Percentiles rank a stretch among this genome's conserved stretches.
Evolutionary conservation across 2,329 filamentous ascomycete genomes (phyloP).

Genomic region (Aureobasidium sp.): DNA sequence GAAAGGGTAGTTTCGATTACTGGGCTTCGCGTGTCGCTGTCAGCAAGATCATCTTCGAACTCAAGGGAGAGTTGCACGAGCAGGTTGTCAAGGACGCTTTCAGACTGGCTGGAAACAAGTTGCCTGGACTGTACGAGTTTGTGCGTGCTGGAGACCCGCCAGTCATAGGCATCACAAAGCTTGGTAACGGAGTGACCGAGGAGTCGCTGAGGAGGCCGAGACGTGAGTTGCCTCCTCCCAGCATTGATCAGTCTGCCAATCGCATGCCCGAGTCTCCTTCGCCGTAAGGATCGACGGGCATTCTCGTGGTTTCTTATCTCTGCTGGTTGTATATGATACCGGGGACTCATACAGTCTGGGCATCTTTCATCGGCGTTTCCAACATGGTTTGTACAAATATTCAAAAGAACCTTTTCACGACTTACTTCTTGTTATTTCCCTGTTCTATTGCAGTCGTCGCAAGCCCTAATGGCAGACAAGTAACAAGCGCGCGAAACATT

Average conservation of each 20-base stretch:
- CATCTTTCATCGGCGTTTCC: neutral
- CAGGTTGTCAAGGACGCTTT: constrained; percentile 91
- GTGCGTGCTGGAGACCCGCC: constrained; percentile 86
- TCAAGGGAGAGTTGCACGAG: constrained; percentile 89
- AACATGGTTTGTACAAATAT: neutral
- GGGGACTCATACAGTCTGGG: neutral
- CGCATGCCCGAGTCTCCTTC: constrained; percentile 9
- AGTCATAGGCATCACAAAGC: constrained; percentile 85
- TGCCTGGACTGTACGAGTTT: constrained; percentile 92
- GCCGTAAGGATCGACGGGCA: neutral
- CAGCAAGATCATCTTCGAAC: constrained; percentile 84
- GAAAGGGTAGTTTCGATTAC: constrained; percentile 94
- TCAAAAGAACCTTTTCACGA: neutral
- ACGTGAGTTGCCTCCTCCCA: constrained; percentile 47
- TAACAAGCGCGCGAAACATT: neutral
- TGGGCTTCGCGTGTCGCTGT: constrained; percentile 89
- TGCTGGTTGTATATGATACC: neutral
- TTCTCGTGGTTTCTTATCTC: neutral
- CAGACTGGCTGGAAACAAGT: constrained; percentile 84
- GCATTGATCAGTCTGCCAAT: constrained; percentile 8
- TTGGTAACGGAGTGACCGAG: constrained; percentile 70
- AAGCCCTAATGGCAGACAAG: neutral
- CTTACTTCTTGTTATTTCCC: neutral
- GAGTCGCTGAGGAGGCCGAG: constrained; percentile 77
- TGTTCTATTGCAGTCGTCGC: neutral